These are phyloP conservation scores for Dioscorea cayenensis DNA, from an alignment of 116 monocot genomes.

Conservation along the genomic window DNA sequence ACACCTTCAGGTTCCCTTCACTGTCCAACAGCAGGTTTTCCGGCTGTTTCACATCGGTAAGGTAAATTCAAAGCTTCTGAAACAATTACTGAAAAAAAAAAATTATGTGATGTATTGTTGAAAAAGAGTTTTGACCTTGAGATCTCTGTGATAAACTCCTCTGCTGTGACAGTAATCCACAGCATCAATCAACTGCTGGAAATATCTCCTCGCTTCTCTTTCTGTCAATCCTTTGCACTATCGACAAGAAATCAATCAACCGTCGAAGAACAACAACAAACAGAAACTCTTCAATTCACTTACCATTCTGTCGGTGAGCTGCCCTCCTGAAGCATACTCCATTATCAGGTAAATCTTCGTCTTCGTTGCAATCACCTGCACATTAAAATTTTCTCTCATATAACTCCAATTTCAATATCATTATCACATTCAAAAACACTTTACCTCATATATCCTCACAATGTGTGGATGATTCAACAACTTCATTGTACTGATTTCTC, in stretches of 20 bases:
- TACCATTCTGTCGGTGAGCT: constrained; percentile 56
- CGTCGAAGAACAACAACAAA: neutral
- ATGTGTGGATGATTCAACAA: constrained; percentile 66
- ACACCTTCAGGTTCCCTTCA: constrained; percentile 60
- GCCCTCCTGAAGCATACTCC: constrained; percentile 64
- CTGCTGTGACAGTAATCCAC: constrained; percentile 65
- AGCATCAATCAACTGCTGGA: constrained; percentile 72
- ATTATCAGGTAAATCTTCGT: constrained; percentile 63
- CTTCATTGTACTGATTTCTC: constrained; percentile 76
- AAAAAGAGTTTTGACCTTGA: constrained; percentile 35
- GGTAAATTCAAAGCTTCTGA: neutral
- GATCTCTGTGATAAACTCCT: constrained; percentile 77
- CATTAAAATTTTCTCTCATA: neutral
- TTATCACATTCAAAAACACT: constrained; percentile 4
- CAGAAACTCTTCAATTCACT: neutral
- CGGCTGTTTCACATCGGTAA: constrained; percentile 29
- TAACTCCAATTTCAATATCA: neutral
- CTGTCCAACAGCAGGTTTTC: constrained; percentile 65
- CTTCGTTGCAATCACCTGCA: constrained; percentile 54
- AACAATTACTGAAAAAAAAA: neutral
- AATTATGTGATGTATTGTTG: neutral
- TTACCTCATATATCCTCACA: constrained; percentile 56
- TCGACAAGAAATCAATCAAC: constrained; percentile 4
- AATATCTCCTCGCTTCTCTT: constrained; percentile 55
- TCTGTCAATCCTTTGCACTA: constrained; percentile 30